These are phyloP conservation scores for Chaetomiaceae sp. DNA, from an alignment of 2,329 filamentous ascomycete species.

Conservation along the genomic window DNA sequence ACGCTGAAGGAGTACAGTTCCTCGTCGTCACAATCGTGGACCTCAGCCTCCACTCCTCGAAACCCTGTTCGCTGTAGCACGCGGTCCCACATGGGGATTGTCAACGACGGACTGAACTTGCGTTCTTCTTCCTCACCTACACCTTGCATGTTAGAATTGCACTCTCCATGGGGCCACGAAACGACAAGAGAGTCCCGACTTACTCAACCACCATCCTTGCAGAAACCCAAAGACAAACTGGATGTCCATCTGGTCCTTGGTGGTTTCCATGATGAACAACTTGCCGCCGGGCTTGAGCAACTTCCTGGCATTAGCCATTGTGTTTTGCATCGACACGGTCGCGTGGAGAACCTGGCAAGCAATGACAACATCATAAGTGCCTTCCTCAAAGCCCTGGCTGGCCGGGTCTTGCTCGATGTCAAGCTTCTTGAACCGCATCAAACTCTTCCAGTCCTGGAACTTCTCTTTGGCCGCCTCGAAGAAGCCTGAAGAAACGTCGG, in stretches of 20 bases:
- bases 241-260: slow-evolving; percentile 23
- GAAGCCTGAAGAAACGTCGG: slow-evolving; percentile 27
- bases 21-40: slow-evolving; percentile 25
- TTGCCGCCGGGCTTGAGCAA: slow-evolving; percentile 38
- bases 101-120: slow-evolving; percentile 24
- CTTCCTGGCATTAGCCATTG: slow-evolving; percentile 31
- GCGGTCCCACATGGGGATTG: slow-evolving; percentile 25
- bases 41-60: slow-evolving; percentile 24
- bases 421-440: slow-evolving; percentile 30
- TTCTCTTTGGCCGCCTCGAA: slow-evolving; percentile 31
- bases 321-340: slow-evolving; percentile 28
- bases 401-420: slow-evolving; percentile 32
- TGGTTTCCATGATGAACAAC: slow-evolving; percentile 31
- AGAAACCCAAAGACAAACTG: slow-evolving; percentile 25
- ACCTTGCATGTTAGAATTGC: slow-evolving; percentile 2
- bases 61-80: slow-evolving; percentile 24
- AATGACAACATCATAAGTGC: slow-evolving; percentile 35
- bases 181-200: not conserved
- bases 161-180: not conserved
- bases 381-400: slow-evolving; percentile 32
- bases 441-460: slow-evolving; percentile 22
- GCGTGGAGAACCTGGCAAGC: slow-evolving; percentile 37
- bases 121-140: slow-evolving; percentile 24
- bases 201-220: slow-evolving; percentile 25
- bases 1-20: slow-evolving; percentile 24